Percentiles rank a stretch among this genome's conserved stretches.
Conservation (phyloP, 768 basidiomycete genomes). For the Trametes cubensis region DNA sequence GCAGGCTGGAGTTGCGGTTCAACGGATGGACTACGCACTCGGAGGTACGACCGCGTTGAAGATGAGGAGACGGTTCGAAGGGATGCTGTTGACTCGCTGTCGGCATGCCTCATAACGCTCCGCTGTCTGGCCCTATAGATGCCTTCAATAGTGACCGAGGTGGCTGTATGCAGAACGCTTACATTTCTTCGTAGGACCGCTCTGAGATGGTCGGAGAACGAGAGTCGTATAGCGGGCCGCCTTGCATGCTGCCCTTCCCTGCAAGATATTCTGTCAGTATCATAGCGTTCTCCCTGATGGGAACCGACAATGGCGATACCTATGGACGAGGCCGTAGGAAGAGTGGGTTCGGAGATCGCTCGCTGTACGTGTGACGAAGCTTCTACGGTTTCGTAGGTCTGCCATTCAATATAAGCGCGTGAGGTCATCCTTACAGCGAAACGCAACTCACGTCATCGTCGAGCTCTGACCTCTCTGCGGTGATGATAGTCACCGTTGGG, state of each 20-base stretch:
- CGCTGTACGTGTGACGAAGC: slow-evolving; percentile 18
- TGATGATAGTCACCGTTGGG: background rate
- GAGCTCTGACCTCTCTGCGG: slow-evolving; percentile 3
- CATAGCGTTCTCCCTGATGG: background rate
- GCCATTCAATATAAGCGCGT: background rate
- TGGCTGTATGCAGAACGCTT: background rate
- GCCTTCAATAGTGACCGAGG: too few species aligned
- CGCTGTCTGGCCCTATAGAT: background rate
- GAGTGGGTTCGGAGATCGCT: slow-evolving; percentile 22
- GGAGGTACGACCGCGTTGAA: background rate
- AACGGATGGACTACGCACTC: background rate
- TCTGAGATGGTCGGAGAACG: slow-evolving; percentile 19
- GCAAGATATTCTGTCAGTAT: background rate
- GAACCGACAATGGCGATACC: background rate
- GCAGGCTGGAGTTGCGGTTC: background rate
- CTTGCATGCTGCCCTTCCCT: slow-evolving; percentile 14
- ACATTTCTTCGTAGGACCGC: slow-evolving; percentile 17
- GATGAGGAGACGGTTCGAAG: slow-evolving; percentile 12
- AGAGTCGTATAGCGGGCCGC: background rate
- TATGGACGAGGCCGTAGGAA: slow-evolving; percentile 16
- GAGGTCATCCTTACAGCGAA: background rate
- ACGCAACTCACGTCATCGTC: slow-evolving; percentile 7
- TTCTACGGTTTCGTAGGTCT: slow-evolving; percentile 21
- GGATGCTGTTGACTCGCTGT: slow-evolving; percentile 20
- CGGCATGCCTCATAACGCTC: background rate